Evolutionary conservation across 2,329 filamentous ascomycete genomes (phyloP).

Genomic region (Cercospora citrullina): DNA sequence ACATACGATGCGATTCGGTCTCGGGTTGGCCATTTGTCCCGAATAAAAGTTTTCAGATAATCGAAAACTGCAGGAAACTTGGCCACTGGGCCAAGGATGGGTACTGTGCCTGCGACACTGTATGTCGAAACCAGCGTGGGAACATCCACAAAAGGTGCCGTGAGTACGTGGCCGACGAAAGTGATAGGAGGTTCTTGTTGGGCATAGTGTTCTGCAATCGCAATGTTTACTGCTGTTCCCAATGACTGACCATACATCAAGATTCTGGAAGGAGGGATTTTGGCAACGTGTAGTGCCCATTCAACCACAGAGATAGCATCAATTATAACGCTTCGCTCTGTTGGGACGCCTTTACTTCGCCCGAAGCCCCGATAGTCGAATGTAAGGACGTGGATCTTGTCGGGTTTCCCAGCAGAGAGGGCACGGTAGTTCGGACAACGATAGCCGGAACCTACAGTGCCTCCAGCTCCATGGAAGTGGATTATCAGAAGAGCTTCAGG

Average conservation of each 20-base stretch:
- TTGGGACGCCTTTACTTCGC: slow-evolving; percentile 53
- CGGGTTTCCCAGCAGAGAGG: slow-evolving; percentile 52
- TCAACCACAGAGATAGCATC: slow-evolving; percentile 57
- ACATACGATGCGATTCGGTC: slow-evolving; percentile 52
- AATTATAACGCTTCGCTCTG: slow-evolving; percentile 55
- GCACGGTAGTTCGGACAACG: slow-evolving; percentile 58
- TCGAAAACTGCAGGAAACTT: slow-evolving; percentile 49
- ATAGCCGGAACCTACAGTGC: slow-evolving; percentile 58
- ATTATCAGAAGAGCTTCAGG: slow-evolving; percentile 64
- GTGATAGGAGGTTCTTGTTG: slow-evolving; percentile 45
- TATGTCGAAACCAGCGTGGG: slow-evolving; percentile 58
- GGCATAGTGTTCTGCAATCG: slow-evolving; percentile 49
- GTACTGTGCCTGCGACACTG: slow-evolving; percentile 56
- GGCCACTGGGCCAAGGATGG: slow-evolving; percentile 55
- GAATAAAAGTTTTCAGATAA: slow-evolving; percentile 52
- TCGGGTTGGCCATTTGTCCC: slow-evolving; percentile 53
- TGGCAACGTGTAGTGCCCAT: slow-evolving; percentile 56
- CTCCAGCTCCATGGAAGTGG: slow-evolving; percentile 60
- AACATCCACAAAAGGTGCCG: slow-evolving; percentile 59
- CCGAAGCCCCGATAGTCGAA: slow-evolving; percentile 66
- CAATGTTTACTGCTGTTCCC: slow-evolving; percentile 55
- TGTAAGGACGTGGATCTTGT: slow-evolving; percentile 58
- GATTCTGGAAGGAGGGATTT: slow-evolving; percentile 56
- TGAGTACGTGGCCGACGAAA: slow-evolving; percentile 58
- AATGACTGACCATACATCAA: slow-evolving; percentile 62